Conservation (phyloP, 208 protist genomes). For the Histomonas meleagridis region DNA sequence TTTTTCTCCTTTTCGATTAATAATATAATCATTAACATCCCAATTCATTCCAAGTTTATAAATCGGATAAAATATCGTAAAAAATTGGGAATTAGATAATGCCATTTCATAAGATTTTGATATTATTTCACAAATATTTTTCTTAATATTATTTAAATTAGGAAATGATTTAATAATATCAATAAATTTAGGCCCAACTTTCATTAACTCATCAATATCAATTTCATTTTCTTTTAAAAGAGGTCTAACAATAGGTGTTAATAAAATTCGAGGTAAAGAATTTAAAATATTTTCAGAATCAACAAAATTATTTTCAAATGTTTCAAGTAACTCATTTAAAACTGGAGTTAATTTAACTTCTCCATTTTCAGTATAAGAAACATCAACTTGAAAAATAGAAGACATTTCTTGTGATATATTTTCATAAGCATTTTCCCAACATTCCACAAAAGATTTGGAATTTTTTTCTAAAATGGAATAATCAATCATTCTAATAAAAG, state of each 20-base stretch:
- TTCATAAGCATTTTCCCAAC: background rate
- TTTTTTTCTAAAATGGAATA: background rate
- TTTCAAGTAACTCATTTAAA: background rate
- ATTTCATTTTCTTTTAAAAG: background rate
- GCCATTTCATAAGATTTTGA: background rate
- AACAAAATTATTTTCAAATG: background rate
- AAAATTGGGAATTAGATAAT: background rate
- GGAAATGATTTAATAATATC: background rate
- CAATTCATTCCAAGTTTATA: background rate
- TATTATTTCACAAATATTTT: background rate
- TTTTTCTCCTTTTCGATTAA: background rate
- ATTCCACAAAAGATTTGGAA: background rate
- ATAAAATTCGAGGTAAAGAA: background rate
- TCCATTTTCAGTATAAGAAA: background rate
- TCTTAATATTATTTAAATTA: background rate
- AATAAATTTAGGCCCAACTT: background rate
- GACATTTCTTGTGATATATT: constrained; percentile 12
- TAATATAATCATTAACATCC: background rate
- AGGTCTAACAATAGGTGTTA: background rate
- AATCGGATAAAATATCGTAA: constrained; percentile 6
- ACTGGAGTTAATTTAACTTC: background rate
- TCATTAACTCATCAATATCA: background rate
- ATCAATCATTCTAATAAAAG: background rate
- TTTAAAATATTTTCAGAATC: background rate
- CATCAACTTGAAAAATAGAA: background rate